A percentile compares a stretch with the other conserved stretches of the same genome.
Conservation (phyloP, 2,329 filamentous ascomycete genomes). For the Pseudomassariella vexata region DNA sequence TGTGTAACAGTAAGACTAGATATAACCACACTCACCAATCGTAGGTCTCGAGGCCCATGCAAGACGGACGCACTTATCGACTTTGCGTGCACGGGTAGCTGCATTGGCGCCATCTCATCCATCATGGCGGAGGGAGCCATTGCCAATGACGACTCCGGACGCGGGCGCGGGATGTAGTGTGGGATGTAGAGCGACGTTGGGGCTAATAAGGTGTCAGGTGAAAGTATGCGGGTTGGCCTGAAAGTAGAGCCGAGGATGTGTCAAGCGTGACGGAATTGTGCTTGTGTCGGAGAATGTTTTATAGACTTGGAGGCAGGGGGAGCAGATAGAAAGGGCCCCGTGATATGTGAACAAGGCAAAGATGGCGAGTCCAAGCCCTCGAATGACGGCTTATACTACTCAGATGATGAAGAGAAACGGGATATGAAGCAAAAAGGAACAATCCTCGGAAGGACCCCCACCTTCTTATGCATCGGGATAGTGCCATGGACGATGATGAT, state of each 20-base stretch:
- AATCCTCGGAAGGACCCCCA: slow-evolving; percentile 12
- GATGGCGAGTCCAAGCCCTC: no score
- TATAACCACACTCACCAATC: slow-evolving; percentile 40
- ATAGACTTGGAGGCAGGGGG: no score
- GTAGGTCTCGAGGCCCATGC: slow-evolving; percentile 50
- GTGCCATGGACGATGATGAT: slow-evolving; percentile 6
- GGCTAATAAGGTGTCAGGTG: no score
- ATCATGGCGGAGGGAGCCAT: slow-evolving; percentile 47
- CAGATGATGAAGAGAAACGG: slow-evolving; percentile 7
- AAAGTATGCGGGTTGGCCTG: no score
- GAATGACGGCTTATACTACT: no score
- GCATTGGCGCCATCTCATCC: slow-evolving; percentile 34
- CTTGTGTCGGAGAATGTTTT: no score
- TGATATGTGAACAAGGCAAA: no score
- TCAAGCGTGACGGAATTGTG: no score
- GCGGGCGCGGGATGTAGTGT: slow-evolving; percentile 28
- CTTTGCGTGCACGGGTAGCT: slow-evolving; percentile 37
- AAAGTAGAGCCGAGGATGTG: no score
- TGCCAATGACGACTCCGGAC: slow-evolving; percentile 18
- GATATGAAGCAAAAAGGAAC: slow-evolving; percentile 4
- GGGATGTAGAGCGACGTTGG: slow-evolving; percentile 21
- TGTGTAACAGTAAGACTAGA: slow-evolving; percentile 23
- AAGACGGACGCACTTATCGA: slow-evolving; percentile 48
- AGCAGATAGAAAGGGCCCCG: no score
- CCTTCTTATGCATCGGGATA: slow-evolving; percentile 15